Percentiles rank a stretch among this genome's conserved stretches.
Conservation (phyloP, 106 monocot genomes). For the Phalaenopsis equestris region DNA sequence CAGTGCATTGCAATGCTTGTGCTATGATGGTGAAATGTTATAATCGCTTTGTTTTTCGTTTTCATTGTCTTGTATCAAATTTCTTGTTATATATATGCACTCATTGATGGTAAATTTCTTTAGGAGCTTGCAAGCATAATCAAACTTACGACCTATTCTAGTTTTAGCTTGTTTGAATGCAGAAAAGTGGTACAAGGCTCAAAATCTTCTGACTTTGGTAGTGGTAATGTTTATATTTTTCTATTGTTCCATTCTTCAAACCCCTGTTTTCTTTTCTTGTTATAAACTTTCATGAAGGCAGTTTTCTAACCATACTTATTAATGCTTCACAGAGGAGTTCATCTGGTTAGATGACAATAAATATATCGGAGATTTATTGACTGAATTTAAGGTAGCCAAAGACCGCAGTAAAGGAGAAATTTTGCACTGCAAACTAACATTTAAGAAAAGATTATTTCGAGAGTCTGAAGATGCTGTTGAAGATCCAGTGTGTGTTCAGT, state of each 20-base stretch:
- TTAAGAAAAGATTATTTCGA: slow-evolving; percentile 91
- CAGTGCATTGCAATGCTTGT: background rate
- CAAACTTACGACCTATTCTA: slow-evolving; percentile 83
- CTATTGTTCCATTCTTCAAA: background rate
- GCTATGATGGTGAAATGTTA: background rate
- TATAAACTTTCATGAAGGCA: background rate
- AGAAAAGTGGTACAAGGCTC: slow-evolving; percentile 86
- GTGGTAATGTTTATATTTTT: slow-evolving; percentile 39
- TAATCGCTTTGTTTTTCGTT: background rate
- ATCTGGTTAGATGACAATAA: slow-evolving; percentile 96
- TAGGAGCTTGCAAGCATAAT: slow-evolving; percentile 97
- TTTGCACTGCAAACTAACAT: slow-evolving; percentile 85
- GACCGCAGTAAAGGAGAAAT: slow-evolving; percentile 96
- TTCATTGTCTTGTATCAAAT: background rate
- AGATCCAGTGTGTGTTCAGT: slow-evolving; percentile 96
- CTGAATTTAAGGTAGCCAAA: slow-evolving; percentile 91
- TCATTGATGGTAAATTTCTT: slow-evolving; percentile 4
- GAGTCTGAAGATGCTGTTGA: slow-evolving; percentile 93
- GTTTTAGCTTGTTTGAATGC: slow-evolving; percentile 98
- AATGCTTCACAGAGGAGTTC: slow-evolving; percentile 71
- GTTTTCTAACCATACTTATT: background rate
- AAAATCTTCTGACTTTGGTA: slow-evolving; percentile 71
- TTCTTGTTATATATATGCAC: slow-evolving; percentile 5
- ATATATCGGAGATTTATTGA: slow-evolving; percentile 88
- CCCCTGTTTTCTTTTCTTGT: background rate